These are phyloP conservation scores for Trichosanthes cucumerina DNA, from an alignment of 306 rosid species.

Conservation along the genomic window DNA sequence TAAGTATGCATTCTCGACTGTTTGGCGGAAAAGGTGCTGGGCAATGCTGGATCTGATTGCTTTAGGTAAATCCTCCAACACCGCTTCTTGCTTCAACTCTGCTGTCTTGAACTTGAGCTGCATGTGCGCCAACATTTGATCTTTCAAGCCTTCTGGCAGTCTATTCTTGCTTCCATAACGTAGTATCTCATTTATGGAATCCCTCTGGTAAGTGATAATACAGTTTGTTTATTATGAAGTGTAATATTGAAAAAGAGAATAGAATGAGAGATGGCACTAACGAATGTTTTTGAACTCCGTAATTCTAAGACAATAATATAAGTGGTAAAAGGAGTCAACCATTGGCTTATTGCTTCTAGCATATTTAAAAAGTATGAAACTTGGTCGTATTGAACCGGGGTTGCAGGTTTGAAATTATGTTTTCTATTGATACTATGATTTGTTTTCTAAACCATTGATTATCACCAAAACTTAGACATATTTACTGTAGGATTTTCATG, in stretches of 20 bases:
- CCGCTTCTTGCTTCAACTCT: conserved; percentile 73
- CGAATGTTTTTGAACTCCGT: background rate
- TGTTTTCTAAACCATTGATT: background rate
- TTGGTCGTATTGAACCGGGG: background rate
- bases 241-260: background rate
- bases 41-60: conserved; percentile 68
- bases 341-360: background rate
- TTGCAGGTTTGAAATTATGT: background rate
- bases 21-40: conserved; percentile 55
- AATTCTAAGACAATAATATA: background rate
- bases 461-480: background rate
- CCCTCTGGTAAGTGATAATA: conserved; percentile 34
- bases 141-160: conserved; percentile 72
- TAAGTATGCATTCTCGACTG: conserved; percentile 48
- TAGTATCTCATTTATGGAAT: conserved; percentile 51
- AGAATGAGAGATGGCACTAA: background rate
- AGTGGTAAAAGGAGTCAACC: background rate
- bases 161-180: conserved; percentile 64
- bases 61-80: conserved; percentile 56
- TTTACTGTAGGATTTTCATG: background rate
- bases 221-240: background rate
- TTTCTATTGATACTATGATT: background rate
- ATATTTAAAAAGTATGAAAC: background rate
- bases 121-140: conserved; percentile 72
- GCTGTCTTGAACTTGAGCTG: conserved; percentile 81